Evolutionary conservation across 2,329 filamentous ascomycete genomes (phyloP), one percentile per base, ranked within the genome.

Genomic region (Penicillium sp.): DNA sequence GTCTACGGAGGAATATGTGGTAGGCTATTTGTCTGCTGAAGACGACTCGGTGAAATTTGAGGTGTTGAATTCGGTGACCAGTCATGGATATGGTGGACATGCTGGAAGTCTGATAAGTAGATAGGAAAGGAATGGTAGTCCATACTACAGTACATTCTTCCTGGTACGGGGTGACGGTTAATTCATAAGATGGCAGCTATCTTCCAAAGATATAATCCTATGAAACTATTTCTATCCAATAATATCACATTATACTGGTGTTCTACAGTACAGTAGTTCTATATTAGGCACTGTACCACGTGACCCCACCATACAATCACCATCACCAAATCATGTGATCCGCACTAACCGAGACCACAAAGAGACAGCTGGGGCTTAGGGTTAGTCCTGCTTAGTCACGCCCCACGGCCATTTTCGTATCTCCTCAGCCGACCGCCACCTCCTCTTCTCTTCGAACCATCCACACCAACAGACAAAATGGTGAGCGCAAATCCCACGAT

Each of bases 1-100:
- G 6, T 74, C 75, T 13, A 61, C 69, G 2, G 75, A 77, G 35
- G 72, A 78, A 42, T 75, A 73, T 56, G 67, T 75, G 19, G 67
- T 78, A 37, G 76, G 76, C 2, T 68, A 71, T 60, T 56, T 78
- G n/a, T 68, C 69, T 28, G 59, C 60, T 2, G 61, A 69, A 26
- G 69, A 68, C 26, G 68, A 55, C 1, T 30, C 59, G 50, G 60
- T 67, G 12, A 64, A 70, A 8, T 77, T 78, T 54, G 66, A 71
- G 57, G 58, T 69, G 4, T 50, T 76, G 17, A 70, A 75, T 63
- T 70, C 69, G 5, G 65, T 78, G 26, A 70, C 60, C 33, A 69
- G 67, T 53, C 71, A 66, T 49, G 53, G 58, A 15, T 56, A 64
- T 26, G 69, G 65, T 2, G 63, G 63, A 44, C 60, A 66, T 51